Percentiles rank a stretch among this genome's conserved stretches.
Evolutionary conservation across 352 stramenopile genomes (phyloP).

Genomic region (Peronospora farinosa): DNA sequence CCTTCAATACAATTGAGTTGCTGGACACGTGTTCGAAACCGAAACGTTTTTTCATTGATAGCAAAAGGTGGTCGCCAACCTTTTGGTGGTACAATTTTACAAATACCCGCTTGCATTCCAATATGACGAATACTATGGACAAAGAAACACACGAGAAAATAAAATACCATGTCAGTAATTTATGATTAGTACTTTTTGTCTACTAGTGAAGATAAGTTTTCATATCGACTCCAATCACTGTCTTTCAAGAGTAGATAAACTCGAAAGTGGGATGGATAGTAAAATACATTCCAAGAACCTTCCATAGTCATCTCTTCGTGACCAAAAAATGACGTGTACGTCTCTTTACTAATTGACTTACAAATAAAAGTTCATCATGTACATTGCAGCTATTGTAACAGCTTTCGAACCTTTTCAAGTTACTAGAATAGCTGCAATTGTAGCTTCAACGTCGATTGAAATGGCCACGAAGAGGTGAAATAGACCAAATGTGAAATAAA

Average conservation of each 20-base stretch:
- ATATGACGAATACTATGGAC: constrained; percentile 75
- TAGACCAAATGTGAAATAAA: constrained; percentile 26
- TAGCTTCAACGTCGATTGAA: not conserved
- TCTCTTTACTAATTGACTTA: constrained; percentile 7
- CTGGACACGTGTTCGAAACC: constrained; percentile 94
- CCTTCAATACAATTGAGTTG: constrained; percentile 90
- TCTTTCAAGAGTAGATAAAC: too few species aligned
- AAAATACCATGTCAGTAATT: constrained; percentile 3
- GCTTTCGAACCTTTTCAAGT: not conserved
- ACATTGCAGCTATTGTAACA: not conserved
- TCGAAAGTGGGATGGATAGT: too few species aligned
- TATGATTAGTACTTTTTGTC: not conserved
- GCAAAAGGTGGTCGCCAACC: constrained; percentile 90
- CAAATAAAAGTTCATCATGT: constrained; percentile 1
- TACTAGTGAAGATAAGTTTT: not conserved
- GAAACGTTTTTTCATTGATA: constrained; percentile 80
- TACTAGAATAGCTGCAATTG: too few species aligned
- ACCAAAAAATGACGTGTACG: constrained; percentile 6
- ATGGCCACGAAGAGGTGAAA: not conserved
- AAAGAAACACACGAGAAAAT: constrained; percentile 1
- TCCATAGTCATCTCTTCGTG: constrained; percentile 1
- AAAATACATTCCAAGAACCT: too few species aligned
- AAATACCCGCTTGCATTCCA: constrained; percentile 93
- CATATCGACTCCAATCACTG: too few species aligned
- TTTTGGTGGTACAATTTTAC: constrained; percentile 95